Evolutionary conservation across 164 flowering plant genomes (phyloP).

Genomic region (Dillenia suffruticosa): DNA sequence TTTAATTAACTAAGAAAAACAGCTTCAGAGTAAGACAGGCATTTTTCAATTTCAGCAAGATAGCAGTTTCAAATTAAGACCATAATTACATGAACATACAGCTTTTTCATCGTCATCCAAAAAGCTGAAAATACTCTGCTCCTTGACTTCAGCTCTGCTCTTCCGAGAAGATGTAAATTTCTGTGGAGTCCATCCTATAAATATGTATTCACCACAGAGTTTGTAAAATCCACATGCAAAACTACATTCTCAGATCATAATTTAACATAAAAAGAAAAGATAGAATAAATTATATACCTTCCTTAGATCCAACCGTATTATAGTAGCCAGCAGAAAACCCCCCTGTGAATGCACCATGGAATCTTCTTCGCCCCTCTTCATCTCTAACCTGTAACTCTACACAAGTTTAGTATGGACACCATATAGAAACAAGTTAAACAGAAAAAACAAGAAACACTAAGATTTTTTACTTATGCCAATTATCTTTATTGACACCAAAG

Average conservation of each 20-base stretch:
- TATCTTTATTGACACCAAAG: no score
- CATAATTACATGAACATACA: slow-evolving; percentile 35
- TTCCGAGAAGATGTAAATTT: slow-evolving; percentile 86
- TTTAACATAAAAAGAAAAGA: not conserved
- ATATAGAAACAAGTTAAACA: no score
- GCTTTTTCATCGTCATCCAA: slow-evolving; percentile 92
- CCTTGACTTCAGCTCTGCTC: slow-evolving; percentile 72
- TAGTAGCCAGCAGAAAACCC: slow-evolving; percentile 92
- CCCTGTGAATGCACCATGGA: slow-evolving; percentile 97
- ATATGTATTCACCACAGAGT: slow-evolving; percentile 3
- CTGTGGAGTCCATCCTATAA: slow-evolving; percentile 95
- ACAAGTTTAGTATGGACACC: not conserved
- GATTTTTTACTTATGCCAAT: no score
- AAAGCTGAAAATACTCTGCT: slow-evolving; percentile 66
- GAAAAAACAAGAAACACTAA: no score
- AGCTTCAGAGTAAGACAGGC: no score
- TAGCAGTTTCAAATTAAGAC: no score
- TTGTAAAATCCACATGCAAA: not conserved
- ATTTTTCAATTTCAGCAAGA: no score
- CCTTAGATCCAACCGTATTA: slow-evolving; percentile 89
- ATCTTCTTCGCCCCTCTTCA: slow-evolving; percentile 89
- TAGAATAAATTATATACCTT: slow-evolving; percentile 40
- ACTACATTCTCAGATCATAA: not conserved
- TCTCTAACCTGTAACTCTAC: slow-evolving; percentile 64
- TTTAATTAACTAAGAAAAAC: no score